These are phyloP conservation scores for Globisporangium megalacanthum DNA, from an alignment of 352 stramenopile species.

Conservation along the genomic window DNA sequence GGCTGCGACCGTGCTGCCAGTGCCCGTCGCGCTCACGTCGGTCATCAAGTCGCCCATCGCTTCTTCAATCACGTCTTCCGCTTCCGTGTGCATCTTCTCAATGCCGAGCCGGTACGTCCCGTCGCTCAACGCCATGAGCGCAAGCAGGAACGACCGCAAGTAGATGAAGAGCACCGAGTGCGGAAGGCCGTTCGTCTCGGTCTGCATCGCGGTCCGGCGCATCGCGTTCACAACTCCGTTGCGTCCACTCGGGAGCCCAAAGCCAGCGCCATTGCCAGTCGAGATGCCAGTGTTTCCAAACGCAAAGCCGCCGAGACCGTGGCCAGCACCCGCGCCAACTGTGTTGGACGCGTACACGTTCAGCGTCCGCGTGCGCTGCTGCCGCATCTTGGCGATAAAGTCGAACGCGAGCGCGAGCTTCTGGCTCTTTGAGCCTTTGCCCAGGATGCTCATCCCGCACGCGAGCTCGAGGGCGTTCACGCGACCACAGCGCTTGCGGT, in stretches of 20 bases:
- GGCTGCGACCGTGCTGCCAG: background rate
- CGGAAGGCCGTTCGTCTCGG: conserved; percentile 58
- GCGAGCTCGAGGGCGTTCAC: conserved; percentile 84
- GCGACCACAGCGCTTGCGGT: conserved; percentile 73
- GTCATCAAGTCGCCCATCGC: conserved; percentile 83
- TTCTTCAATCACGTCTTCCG: conserved; percentile 84
- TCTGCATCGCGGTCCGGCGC: conserved; percentile 29
- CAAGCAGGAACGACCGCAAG: conserved; percentile 75
- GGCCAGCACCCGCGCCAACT: conserved; percentile 17
- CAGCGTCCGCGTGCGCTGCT: conserved; percentile 67
- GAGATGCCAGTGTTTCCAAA: conserved; percentile 43
- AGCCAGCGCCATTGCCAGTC: conserved; percentile 38
- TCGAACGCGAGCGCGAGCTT: conserved; percentile 85
- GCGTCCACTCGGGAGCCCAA: conserved; percentile 55
- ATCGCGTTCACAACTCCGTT: conserved; percentile 23
- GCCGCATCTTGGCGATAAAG: conserved; percentile 82
- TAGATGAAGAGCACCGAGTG: conserved; percentile 85
- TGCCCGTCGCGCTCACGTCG: conserved; percentile 55
- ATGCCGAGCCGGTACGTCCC: conserved; percentile 73
- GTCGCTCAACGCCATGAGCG: conserved; percentile 84
- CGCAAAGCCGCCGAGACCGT: conserved; percentile 16
- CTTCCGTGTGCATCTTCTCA: conserved; percentile 84
- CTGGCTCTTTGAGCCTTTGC: conserved; percentile 80
- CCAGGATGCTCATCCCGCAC: conserved; percentile 81
- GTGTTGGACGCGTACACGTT: conserved; percentile 51